Evolutionary conservation across 2,329 filamentous ascomycete species (phyloP).

Genomic region (Coniochaeta sp.): DNA sequence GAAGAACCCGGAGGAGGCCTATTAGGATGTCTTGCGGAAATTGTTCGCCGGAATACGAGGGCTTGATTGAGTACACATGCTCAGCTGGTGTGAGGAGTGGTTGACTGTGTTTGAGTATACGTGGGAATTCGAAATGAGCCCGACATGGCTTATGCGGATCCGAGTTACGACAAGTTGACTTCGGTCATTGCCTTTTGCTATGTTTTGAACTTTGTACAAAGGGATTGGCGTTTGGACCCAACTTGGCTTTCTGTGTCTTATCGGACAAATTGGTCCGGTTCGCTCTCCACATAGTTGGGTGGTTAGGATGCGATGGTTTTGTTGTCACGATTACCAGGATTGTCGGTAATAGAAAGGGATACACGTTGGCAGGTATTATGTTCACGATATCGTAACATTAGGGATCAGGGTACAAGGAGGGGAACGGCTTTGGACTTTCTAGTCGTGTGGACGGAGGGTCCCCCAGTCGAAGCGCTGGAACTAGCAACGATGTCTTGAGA

Average conservation of each 20-base stretch:
- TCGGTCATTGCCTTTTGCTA: neutral
- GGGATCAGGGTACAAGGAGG: neutral
- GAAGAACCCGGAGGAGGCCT: slow-evolving; percentile 17
- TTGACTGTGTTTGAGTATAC: neutral
- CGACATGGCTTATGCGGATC: neutral
- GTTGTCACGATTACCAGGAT: neutral
- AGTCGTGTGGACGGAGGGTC: neutral
- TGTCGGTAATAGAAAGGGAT: neutral
- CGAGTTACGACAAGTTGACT: neutral
- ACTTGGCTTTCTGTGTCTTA: neutral
- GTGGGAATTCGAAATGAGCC: neutral
- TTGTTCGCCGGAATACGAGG: neutral
- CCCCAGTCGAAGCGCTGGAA: neutral
- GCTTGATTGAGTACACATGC: neutral
- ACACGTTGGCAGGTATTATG: neutral
- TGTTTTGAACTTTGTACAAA: neutral
- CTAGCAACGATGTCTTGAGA: neutral
- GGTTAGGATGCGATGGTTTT: neutral
- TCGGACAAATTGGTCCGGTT: neutral
- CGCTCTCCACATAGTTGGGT: neutral
- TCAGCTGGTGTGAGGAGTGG: neutral
- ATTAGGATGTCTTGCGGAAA: neutral
- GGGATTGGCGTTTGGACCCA: neutral
- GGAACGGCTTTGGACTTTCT: neutral
- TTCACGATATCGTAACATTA: neutral